Evolutionary conservation across 371 early-diverging fungal genomes (phyloP), one percentile per base, ranked within the genome.

Genomic region (Lichtheimia hyalospora): DNA sequence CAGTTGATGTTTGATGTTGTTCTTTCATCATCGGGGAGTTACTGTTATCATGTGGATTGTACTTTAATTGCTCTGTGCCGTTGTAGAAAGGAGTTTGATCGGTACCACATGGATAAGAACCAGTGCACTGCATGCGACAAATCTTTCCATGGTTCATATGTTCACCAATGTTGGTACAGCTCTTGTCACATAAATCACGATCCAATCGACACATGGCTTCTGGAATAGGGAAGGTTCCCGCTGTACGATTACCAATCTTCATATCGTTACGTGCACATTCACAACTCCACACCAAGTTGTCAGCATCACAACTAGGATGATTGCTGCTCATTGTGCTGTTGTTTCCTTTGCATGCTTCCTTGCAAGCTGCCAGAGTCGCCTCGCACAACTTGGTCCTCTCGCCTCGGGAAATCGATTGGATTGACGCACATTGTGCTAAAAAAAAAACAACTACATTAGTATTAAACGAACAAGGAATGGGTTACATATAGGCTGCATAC

Each of bases 51-150:
- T 25, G 51, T 27, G 14, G 5, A 14, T 15, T 14, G 14, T n/a
- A 53, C 8, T 5, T 7, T n/a, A n/a, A 21, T 53, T 13, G 57
- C 48, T 10, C 49, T 4, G 34, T 34, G 34, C 34, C 57, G 13
- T 57, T 57, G 27, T 57, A 57, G 24, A 28, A n/a, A 57, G 57
- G 57, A 8, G 57, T 28, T 5, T 57, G 21, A 14, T n/a, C 25
- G n/a, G 57, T 27, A 14, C 25, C 49, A 16, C 57, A 57, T 25
- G 57, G 57, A 48, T 43, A 57, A n/a, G 57, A 57, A 10, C 57
- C 49, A 16, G 1, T 25, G 20, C 57, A 57, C 18, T 57, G 57
- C 46, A 57, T 27, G 49, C 49, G 57, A 21, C 57, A 57, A 12
- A 57, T 34, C 7, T 49, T 46, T 49, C 48, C 49, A n/a, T 18